Evolutionary conservation across 257 asterid genomes (phyloP).

Genomic region (Eucommia ulmoides): DNA sequence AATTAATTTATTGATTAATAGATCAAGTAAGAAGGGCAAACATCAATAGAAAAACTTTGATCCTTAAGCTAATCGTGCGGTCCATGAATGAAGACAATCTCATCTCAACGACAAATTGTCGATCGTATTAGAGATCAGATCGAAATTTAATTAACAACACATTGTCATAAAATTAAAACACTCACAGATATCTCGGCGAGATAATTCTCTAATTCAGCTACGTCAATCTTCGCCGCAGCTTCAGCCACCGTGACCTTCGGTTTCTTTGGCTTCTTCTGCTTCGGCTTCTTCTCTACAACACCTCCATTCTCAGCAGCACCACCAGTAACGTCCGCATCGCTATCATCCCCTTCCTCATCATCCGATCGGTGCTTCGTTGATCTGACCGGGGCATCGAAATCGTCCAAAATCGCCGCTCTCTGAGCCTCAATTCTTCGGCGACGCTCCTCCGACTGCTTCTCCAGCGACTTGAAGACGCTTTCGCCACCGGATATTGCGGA

Average conservation of each 20-base stretch:
- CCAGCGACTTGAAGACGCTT: constrained; percentile 44
- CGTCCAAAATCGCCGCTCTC: constrained; percentile 37
- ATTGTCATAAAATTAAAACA: not conserved
- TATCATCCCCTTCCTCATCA: constrained; percentile 21
- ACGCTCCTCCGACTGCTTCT: constrained; percentile 72
- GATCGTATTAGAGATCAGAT: no score
- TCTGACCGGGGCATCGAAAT: constrained; percentile 29
- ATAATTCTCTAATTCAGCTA: constrained; percentile 46
- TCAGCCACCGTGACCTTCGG: constrained; percentile 61
- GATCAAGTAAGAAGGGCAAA: not conserved
- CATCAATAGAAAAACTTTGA: constrained; percentile 2
- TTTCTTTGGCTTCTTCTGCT: constrained; percentile 58
- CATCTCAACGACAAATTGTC: no score
- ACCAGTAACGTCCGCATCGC: constrained; percentile 15
- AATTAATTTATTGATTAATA: no score
- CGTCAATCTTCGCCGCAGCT: constrained; percentile 72
- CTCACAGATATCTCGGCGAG: constrained; percentile 52
- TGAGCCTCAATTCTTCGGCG: constrained; percentile 55
- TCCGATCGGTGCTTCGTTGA: constrained; percentile 19
- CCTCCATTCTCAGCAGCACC: constrained; percentile 28
- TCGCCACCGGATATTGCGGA: constrained; percentile 23
- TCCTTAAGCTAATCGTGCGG: not conserved
- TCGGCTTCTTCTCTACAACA: constrained; percentile 38
- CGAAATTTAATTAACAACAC: no score
- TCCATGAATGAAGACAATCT: no score